Percentiles rank a stretch among this genome's conserved stretches.
Evolutionary conservation across 768 basidiomycete genomes (phyloP).

Genomic region (Trametes cinnabarina): DNA sequence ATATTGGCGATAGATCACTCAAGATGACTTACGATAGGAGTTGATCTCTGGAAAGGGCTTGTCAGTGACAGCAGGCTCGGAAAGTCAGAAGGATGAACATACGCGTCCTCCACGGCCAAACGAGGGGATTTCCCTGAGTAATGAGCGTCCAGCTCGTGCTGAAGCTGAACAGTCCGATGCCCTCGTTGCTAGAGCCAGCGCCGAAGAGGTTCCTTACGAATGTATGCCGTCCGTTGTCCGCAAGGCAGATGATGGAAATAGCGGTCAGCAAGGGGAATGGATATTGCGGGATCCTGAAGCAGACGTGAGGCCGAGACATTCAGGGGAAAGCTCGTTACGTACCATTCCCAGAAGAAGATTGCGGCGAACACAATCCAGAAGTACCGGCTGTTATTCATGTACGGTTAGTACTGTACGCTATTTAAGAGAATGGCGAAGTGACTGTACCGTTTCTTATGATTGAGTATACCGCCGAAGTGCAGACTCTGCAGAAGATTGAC

Average conservation of each 20-base stretch:
- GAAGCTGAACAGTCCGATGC: slow-evolving; percentile 48
- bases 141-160: slow-evolving; percentile 53
- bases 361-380: slow-evolving; percentile 55
- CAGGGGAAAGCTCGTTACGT: no score
- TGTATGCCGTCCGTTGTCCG: slow-evolving; percentile 44
- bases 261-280: slow-evolving; percentile 46
- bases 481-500: slow-evolving; percentile 53
- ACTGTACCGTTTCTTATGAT: slow-evolving; percentile 42
- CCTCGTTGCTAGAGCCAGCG: slow-evolving; percentile 51
- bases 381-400: slow-evolving; percentile 32
- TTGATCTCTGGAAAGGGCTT: slow-evolving; percentile 35
- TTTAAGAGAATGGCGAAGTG: neutral
- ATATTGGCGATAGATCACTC: no score
- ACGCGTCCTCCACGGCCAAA: slow-evolving; percentile 58
- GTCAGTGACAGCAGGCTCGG: neutral
- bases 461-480: slow-evolving; percentile 50
- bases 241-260: slow-evolving; percentile 47
- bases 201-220: slow-evolving; percentile 42
- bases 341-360: slow-evolving; percentile 47
- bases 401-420: neutral
- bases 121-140: slow-evolving; percentile 51
- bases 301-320: no score
- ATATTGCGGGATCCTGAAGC: slow-evolving; percentile 33
- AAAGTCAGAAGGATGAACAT: slow-evolving; percentile 19
- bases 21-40: slow-evolving; percentile 38